Conservation (phyloP, 2,329 filamentous ascomycete genomes). For the Aspergillus sojae region DNA sequence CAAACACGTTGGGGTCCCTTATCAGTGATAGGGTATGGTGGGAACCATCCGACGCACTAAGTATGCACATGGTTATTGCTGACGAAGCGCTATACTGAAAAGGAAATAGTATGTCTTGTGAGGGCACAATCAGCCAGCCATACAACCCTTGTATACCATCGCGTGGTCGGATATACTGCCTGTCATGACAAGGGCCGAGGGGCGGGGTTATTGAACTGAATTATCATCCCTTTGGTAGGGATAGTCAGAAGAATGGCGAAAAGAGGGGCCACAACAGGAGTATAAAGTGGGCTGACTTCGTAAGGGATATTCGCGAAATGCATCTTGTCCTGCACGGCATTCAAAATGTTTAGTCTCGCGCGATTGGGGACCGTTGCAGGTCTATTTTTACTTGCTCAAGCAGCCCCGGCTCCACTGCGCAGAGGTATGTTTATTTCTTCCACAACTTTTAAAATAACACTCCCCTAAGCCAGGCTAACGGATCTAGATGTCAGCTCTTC, state of each 20-base stretch:
- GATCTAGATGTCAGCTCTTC: constrained; percentile 4
- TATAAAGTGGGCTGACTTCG: background rate
- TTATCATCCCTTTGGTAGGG: background rate
- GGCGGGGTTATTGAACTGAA: background rate
- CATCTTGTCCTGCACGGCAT: background rate
- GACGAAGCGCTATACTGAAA: background rate
- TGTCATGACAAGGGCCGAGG: background rate
- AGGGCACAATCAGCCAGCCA: background rate
- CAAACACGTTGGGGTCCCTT: background rate
- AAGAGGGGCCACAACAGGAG: background rate
- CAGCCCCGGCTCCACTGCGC: constrained; percentile 10
- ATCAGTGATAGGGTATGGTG: background rate
- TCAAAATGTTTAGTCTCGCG: constrained; percentile 1
- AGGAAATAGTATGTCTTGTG: background rate
- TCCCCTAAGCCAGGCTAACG: background rate
- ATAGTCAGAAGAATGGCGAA: too few species aligned
- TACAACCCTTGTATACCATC: background rate
- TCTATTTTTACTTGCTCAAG: constrained; percentile 2
- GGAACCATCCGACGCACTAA: background rate
- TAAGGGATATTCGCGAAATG: background rate
- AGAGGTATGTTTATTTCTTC: constrained; percentile 2
- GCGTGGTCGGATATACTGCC: background rate
- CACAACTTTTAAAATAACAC: background rate
- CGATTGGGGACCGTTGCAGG: constrained; percentile 2
- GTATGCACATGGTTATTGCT: background rate